Evolutionary conservation across 179 eudicot species (phyloP).

Genomic region (Amaranthus tricolor): DNA sequence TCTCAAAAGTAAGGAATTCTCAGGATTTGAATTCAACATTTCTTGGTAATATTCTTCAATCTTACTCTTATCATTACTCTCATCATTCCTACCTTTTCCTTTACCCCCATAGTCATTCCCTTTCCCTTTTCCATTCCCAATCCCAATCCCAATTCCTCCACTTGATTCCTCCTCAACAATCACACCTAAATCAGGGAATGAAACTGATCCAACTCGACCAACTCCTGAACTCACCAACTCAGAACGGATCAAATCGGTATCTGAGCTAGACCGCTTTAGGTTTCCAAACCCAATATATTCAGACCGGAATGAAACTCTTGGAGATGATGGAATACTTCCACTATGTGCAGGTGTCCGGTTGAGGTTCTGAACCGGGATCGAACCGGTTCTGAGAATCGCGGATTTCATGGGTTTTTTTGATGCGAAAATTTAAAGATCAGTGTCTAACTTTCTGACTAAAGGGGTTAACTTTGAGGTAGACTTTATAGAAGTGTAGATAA

Average conservation of each 20-base stretch:
- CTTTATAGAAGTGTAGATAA: background rate
- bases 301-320: conserved; percentile 22
- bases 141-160: conserved; percentile 33
- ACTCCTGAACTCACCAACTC: background rate
- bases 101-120: conserved; percentile 28
- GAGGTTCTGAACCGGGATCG: conserved; percentile 38
- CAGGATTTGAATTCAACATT: conserved; percentile 59
- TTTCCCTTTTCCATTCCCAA: conserved; percentile 31
- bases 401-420: conserved; percentile 20
- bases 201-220: conserved; percentile 28
- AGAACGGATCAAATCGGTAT: conserved; percentile 33
- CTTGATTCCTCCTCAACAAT: conserved; percentile 34
- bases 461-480: background rate
- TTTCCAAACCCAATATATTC: background rate
- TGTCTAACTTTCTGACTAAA: background rate
- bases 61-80: conserved; percentile 29
- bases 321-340: conserved; percentile 13
- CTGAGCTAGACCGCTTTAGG: conserved; percentile 41
- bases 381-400: conserved; percentile 48
- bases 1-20: conserved; percentile 50
- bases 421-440: too few species aligned
- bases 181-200: conserved; percentile 27
- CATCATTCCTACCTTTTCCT: conserved; percentile 20
- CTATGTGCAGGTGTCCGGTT: conserved; percentile 18
- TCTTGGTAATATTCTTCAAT: conserved; percentile 53